These are phyloP conservation scores for Exophiala sp. DNA, from an alignment of 2,329 filamentous ascomycete genomes.

Conservation along the genomic window DNA sequence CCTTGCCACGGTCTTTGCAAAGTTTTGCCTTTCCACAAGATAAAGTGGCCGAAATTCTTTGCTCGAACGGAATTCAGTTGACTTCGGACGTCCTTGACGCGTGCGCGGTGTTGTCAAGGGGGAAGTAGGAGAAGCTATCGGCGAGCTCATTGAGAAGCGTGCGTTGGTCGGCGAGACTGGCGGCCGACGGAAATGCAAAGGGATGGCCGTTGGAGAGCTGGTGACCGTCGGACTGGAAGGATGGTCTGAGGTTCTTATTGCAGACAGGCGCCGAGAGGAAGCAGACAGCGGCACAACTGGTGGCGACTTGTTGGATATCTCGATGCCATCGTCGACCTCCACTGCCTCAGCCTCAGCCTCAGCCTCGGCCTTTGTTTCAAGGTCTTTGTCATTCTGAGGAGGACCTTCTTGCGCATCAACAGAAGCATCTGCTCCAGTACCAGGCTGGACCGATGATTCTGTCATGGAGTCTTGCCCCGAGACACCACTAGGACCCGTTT, in stretches of 20 bases:
- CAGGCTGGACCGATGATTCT: constrained; percentile 17
- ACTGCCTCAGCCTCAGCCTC: neutral
- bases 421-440: constrained; percentile 30
- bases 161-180: constrained; percentile 38
- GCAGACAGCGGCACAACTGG: neutral
- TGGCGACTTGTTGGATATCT: constrained; percentile 32
- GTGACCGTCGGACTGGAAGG: constrained; percentile 27
- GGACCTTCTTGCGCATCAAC: constrained; percentile 21
- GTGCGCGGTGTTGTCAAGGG: constrained; percentile 36
- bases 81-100: constrained; percentile 44
- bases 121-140: constrained; percentile 37
- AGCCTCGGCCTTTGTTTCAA: too few species aligned
- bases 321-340: constrained; percentile 30
- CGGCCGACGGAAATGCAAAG: constrained; percentile 47
- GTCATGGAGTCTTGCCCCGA: constrained; percentile 36
- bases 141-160: constrained; percentile 33
- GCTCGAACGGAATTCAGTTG: constrained; percentile 48
- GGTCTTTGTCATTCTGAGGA: neutral
- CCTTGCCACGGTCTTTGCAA: constrained; percentile 35
- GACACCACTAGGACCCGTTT: constrained; percentile 38
- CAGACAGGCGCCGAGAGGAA: constrained; percentile 19
- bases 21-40: constrained; percentile 62
- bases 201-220: constrained; percentile 49
- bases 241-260: constrained; percentile 19
- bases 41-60: constrained; percentile 75